A percentile compares a stretch with the other conserved stretches of the same genome.
Evolutionary conservation across 768 basidiomycete species (phyloP).

Genomic region (Collybia sp.): DNA sequence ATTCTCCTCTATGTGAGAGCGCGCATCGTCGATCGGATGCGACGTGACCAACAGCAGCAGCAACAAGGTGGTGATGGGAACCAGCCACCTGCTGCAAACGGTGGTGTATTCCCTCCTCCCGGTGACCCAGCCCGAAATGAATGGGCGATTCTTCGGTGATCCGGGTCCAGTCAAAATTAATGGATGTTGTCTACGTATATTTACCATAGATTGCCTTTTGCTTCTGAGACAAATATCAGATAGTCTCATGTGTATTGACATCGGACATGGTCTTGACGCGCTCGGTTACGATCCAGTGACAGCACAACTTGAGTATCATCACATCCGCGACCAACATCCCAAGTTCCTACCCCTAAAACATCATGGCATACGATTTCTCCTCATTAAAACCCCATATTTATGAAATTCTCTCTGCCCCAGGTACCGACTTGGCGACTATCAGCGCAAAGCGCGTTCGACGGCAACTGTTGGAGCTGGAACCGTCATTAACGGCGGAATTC

Average conservation of each 20-base stretch:
- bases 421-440: slow-evolving; percentile 72
- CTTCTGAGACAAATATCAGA: background rate
- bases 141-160: slow-evolving; percentile 57
- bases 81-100: slow-evolving; percentile 31
- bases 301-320: slow-evolving; percentile 1
- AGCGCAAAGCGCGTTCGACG: slow-evolving; percentile 88
- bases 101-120: slow-evolving; percentile 55
- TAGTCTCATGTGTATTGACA: slow-evolving; percentile 11
- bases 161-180: slow-evolving; percentile 12
- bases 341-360: slow-evolving; percentile 6
- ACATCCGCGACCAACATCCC: slow-evolving; percentile 13
- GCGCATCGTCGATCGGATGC: slow-evolving; percentile 68
- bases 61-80: slow-evolving; percentile 36
- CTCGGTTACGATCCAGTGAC: too few species aligned
- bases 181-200: slow-evolving; percentile 6
- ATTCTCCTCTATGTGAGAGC: slow-evolving; percentile 76
- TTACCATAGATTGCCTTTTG: background rate
- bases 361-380: slow-evolving; percentile 50
- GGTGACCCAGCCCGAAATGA: slow-evolving; percentile 63
- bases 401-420: slow-evolving; percentile 70
- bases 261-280: slow-evolving; percentile 6
- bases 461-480: slow-evolving; percentile 51
- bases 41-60: slow-evolving; percentile 54
- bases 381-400: slow-evolving; percentile 59
- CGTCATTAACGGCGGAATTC: slow-evolving; percentile 49